Conservation (phyloP, 768 basidiomycete genomes). For the Auricularia sp. region DNA sequence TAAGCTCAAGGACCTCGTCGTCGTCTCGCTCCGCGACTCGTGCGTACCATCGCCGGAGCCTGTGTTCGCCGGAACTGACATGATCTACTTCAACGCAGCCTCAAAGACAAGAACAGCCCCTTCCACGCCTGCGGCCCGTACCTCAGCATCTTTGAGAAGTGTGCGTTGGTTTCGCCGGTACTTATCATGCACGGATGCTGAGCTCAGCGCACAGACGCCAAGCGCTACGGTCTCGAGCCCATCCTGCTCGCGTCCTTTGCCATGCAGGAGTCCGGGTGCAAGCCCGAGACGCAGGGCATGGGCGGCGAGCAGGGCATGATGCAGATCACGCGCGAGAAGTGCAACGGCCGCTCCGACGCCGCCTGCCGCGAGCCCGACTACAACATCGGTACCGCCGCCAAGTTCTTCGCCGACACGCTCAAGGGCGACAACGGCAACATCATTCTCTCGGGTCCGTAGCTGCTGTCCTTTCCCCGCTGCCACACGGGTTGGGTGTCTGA, state of each 20-base stretch:
- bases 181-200: too few species aligned
- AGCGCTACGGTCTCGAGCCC: slow-evolving; percentile 42
- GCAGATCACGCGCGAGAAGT: slow-evolving; percentile 78
- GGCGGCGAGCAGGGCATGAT: slow-evolving; percentile 75
- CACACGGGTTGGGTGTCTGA: not conserved
- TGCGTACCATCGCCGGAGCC: not conserved
- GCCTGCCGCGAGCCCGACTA: slow-evolving; percentile 42
- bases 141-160: slow-evolving; percentile 47
- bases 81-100: not conserved
- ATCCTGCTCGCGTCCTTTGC: slow-evolving; percentile 80
- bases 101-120: slow-evolving; percentile 39
- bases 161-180: not conserved
- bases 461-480: not conserved
- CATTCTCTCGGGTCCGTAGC: not conserved
- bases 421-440: slow-evolving; percentile 41
- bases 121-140: slow-evolving; percentile 49
- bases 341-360: slow-evolving; percentile 39
- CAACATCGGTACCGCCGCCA: slow-evolving; percentile 60
- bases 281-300: slow-evolving; percentile 54
- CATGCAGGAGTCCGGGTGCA: slow-evolving; percentile 80
- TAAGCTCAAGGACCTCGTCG: slow-evolving; percentile 32
- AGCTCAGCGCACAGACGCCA: slow-evolving; percentile 23
- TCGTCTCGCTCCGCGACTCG: slow-evolving; percentile 22
- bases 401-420: slow-evolving; percentile 48
- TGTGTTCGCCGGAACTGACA: not conserved